Conservation (phyloP, 1,139 yeast species). For the Geotrichum candidum region DNA sequence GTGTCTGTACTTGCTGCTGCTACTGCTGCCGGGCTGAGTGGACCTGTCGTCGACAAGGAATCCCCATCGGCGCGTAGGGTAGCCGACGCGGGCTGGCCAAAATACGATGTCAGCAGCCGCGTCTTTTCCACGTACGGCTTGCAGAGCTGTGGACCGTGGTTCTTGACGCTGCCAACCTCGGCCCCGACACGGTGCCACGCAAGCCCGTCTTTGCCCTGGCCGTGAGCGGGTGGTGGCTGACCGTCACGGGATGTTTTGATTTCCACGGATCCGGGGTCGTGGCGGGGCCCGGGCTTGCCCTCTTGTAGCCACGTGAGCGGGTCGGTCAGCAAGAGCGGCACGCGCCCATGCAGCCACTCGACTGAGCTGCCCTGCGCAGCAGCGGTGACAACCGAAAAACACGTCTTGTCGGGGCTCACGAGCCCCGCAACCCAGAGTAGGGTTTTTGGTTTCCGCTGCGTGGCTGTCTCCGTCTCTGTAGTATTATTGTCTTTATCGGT, state of each 20-base stretch:
- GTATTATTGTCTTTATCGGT: neutral
- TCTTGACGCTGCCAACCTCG: slow-evolving; percentile 59
- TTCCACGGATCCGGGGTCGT: slow-evolving; percentile 21
- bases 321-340: slow-evolving; percentile 49
- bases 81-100: neutral
- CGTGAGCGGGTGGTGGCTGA: neutral
- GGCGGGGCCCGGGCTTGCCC: neutral
- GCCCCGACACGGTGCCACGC: slow-evolving; percentile 51
- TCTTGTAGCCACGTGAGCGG: neutral
- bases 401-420: slow-evolving; percentile 40
- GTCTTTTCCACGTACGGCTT: slow-evolving; percentile 30
- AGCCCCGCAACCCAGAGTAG: slow-evolving; percentile 70
- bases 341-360: slow-evolving; percentile 67
- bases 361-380: slow-evolving; percentile 52
- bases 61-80: too few relatives aligned
- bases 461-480: neutral
- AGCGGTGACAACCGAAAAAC: slow-evolving; percentile 71
- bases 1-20: neutral
- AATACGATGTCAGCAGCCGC: slow-evolving; percentile 27
- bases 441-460: neutral
- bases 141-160: slow-evolving; percentile 45
- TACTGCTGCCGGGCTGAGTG: slow-evolving; percentile 6
- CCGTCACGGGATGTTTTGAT: neutral
- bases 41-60: neutral
- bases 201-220: slow-evolving; percentile 28